Conservation (phyloP, 148 eudicot species). For the Heliosperma pusillum region DNA sequence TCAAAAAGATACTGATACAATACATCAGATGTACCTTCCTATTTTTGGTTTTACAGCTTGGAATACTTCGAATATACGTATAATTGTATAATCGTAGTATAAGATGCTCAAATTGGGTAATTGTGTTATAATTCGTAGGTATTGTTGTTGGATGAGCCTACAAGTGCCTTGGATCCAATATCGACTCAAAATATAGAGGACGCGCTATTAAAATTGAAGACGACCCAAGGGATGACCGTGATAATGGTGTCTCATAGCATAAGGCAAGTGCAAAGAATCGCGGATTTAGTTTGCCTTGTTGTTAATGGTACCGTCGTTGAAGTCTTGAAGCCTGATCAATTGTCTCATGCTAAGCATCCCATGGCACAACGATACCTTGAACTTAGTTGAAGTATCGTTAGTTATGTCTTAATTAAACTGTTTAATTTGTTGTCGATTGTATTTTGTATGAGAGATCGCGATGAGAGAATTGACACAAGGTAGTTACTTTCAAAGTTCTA, state of each 20-base stretch:
- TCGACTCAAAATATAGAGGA: constrained; percentile 39
- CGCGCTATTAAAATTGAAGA: constrained; percentile 30
- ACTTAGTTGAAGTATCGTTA: constrained; percentile 12
- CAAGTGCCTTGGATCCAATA: constrained; percentile 36
- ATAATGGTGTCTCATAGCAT: constrained; percentile 37
- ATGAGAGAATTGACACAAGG: no score
- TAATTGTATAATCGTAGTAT: no score
- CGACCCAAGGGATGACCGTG: constrained; percentile 30
- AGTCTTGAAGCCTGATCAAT: constrained; percentile 31
- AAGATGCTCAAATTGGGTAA: background rate
- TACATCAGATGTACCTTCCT: no score
- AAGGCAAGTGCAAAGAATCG: constrained; percentile 36
- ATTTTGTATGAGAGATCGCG: no score
- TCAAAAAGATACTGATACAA: no score
- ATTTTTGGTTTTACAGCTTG: no score
- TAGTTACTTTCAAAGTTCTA: no score
- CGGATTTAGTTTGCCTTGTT: constrained; percentile 30
- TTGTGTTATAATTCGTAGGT: constrained; percentile 13
- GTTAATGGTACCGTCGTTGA: constrained; percentile 29
- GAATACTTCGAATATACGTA: no score
- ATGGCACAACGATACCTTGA: constrained; percentile 32
- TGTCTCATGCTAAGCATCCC: constrained; percentile 32
- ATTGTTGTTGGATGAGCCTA: constrained; percentile 32
- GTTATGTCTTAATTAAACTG: no score
- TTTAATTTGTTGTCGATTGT: no score